Base-by-base conservation (phyloP, 495 filamentous ascomycete genomes). In the Penicillium verhagenii region DNA sequence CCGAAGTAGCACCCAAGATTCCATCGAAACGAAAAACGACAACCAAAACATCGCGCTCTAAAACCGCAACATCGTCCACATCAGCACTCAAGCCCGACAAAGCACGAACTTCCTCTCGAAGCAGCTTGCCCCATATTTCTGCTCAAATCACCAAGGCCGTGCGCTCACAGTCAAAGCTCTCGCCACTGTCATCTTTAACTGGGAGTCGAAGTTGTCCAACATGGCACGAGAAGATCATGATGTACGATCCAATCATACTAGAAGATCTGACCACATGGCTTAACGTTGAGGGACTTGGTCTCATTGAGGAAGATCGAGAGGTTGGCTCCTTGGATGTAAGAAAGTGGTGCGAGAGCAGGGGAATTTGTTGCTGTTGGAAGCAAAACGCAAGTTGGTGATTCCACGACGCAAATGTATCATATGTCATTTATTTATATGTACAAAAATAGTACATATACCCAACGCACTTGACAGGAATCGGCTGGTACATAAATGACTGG, bases 221-320 rank as follows among this genome's bases (percentile, higher is more conserved):
- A 6, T 97, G 90, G 87, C 77, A 95, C 50, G 87, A 96, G 74
- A 93, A 91, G 68, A 96, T 98, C 43, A 77, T 97, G 16, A 85
- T 96, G 72, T 97, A 93, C 66, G 93, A 97, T 57, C 91, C 95
- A 1, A 87, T 98, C 35, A 77, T 94, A 1, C 65, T 97, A 1
- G 94, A 97, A 68, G 94, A 97, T 52, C 72, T 98, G 8, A 79
- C 92, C 5, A 73, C 69, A 2, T 97, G 91, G 91, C 67, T 98
- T 21, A 96, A 96, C 55, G 79, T 77, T 16, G 83, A 87, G 28
- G 86, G 85, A 4, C 60, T 95, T 31, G 75, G 73, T 7, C 72
- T 75, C 16, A 76, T 84, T 0, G 80, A 81, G 2, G 84, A 83
- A 56, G 85, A 91, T 58, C 79, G 82, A 3, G 85, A 92, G 73